phyloP scores from a whole-genome alignment of 75 land plant genomes.

The Cupressus sempervirens region DNA sequence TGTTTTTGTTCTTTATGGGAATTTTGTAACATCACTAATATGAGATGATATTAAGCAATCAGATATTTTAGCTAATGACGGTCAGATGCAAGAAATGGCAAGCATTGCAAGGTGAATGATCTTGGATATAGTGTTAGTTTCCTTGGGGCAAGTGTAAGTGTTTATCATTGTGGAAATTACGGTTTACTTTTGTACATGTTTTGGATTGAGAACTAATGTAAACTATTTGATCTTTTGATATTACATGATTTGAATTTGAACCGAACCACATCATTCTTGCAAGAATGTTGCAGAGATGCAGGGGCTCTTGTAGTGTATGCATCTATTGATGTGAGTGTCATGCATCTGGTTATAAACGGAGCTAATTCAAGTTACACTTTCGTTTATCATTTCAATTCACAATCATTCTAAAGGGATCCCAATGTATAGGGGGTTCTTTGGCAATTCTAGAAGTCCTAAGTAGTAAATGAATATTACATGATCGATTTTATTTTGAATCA shows the following conservation, averaged over 20 bases:
- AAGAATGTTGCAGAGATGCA: conserved; percentile 25
- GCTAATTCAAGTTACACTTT: conserved; percentile 71
- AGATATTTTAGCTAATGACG: conserved; percentile 86
- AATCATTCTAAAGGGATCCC: conserved; percentile 65
- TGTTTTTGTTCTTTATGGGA: too few relatives aligned
- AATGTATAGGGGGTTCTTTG: neutral
- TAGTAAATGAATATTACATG: too few relatives aligned
- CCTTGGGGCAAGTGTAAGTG: conserved; percentile 68
- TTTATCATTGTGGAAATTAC: neutral
- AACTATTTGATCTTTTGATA: neutral
- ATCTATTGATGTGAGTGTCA: conserved; percentile 74
- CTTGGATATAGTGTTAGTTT: conserved; percentile 79
- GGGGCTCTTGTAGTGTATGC: conserved; percentile 38
- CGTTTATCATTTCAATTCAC: conserved; percentile 76
- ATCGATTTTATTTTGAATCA: too few relatives aligned
- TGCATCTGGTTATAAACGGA: conserved; percentile 73
- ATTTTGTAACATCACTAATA: neutral
- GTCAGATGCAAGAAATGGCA: conserved; percentile 78
- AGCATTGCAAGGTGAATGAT: conserved; percentile 85
- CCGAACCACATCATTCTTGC: conserved; percentile 23
- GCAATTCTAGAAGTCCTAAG: too few relatives aligned
- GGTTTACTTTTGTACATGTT: neutral
- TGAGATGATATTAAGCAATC: conserved; percentile 30
- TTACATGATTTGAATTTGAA: conserved; percentile 12
- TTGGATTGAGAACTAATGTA: neutral